Conservation (phyloP, 768 basidiomycete genomes). For the Agaricus blazei region DNA sequence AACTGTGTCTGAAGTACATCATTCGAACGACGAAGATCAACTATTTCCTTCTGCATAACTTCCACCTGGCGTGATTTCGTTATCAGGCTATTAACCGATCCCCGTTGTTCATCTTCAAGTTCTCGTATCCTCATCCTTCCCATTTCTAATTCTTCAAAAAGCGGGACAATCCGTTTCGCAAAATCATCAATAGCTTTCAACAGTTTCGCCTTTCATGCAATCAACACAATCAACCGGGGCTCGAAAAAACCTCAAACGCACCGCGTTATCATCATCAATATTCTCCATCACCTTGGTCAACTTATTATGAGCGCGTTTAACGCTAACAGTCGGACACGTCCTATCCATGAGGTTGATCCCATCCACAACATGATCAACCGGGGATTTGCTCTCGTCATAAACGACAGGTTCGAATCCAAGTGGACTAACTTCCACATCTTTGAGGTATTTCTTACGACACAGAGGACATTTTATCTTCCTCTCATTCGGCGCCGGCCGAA, state of each 20-base stretch:
- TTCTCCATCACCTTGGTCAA: slow-evolving; percentile 23
- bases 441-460: not conserved
- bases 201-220: slow-evolving; percentile 21
- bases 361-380: slow-evolving; percentile 7
- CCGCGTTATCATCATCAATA: slow-evolving; percentile 22
- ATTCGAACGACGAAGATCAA: not conserved
- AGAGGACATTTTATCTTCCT: not conserved
- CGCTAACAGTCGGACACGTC: slow-evolving; percentile 18
- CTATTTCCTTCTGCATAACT: slow-evolving; percentile 10
- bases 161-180: slow-evolving; percentile 33
- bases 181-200: slow-evolving; percentile 35
- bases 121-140: slow-evolving; percentile 26
- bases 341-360: slow-evolving; percentile 10
- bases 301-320: slow-evolving; percentile 30
- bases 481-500: slow-evolving; percentile 7
- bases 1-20: slow-evolving; percentile 17
- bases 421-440: not conserved
- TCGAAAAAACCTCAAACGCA: slow-evolving; percentile 14
- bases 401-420: slow-evolving; percentile 6
- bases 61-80: slow-evolving; percentile 13
- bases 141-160: slow-evolving; percentile 26
- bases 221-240: no score
- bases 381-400: not conserved
- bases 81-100: slow-evolving; percentile 9
- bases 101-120: not conserved